Percentiles rank a stretch among this genome's conserved stretches.
Evolutionary conservation across 106 monocot genomes (phyloP).

Genomic region (Dioscorea dumetorum): DNA sequence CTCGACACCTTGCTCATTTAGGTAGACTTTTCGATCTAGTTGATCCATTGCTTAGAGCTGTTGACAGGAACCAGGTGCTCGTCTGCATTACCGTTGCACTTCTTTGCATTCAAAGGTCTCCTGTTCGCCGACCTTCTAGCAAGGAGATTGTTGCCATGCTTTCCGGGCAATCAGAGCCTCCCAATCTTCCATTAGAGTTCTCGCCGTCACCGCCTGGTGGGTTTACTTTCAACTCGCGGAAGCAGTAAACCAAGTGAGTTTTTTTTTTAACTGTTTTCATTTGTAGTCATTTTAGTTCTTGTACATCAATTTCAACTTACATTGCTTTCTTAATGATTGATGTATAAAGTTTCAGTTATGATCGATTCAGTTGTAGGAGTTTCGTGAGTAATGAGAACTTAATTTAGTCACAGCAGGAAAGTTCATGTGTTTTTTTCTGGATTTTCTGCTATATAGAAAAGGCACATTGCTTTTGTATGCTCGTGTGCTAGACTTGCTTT

Average conservation of each 20-base stretch:
- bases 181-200: constrained; percentile 79
- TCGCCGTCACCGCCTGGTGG: constrained; percentile 82
- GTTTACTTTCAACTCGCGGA: constrained; percentile 52
- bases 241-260: constrained; percentile 45
- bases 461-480: constrained; percentile 2
- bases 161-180: constrained; percentile 64
- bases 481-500: not conserved
- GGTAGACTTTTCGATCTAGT: constrained; percentile 72
- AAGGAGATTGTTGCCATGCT: constrained; percentile 75
- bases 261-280: not conserved
- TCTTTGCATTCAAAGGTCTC: constrained; percentile 83
- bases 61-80: constrained; percentile 73
- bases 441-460: not conserved
- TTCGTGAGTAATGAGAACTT: too few relatives aligned
- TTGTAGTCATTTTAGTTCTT: constrained; percentile 1
- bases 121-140: constrained; percentile 50
- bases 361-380: not conserved
- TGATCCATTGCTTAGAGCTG: constrained; percentile 41
- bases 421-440: not conserved
- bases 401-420: not conserved
- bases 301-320: not conserved
- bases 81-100: constrained; percentile 82
- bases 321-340: not conserved
- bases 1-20: constrained; percentile 59
- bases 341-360: not conserved